Evolutionary conservation across 78 protist species (phyloP).

Genomic region (Guillardia theta): DNA sequence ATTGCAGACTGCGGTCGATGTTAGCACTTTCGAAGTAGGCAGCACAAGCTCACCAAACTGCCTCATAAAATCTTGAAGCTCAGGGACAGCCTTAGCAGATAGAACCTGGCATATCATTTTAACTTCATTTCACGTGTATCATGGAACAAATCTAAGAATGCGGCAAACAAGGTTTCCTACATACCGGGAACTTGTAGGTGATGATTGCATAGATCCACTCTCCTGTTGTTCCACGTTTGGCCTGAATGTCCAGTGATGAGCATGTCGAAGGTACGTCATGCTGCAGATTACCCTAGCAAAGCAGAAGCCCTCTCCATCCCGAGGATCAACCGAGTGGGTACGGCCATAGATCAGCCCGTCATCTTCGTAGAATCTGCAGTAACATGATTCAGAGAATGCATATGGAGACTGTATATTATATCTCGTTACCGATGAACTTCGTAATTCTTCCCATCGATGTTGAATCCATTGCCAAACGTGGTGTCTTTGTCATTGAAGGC

Average conservation of each 20-base stretch:
- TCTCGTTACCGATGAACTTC: slow-evolving; percentile 1
- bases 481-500: slow-evolving; percentile 24
- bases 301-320: neutral
- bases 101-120: too few species aligned
- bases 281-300: neutral
- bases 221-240: neutral
- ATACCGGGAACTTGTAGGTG: neutral
- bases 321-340: neutral
- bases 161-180: too few species aligned
- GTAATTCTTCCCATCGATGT: neutral
- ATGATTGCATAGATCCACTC: neutral
- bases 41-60: too few species aligned
- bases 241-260: neutral
- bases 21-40: too few species aligned
- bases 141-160: too few species aligned
- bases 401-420: too few species aligned
- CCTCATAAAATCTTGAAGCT: neutral
- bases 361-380: neutral
- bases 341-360: slow-evolving; percentile 29
- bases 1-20: too few species aligned
- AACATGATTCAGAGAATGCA: neutral
- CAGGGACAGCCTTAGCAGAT: slow-evolving; percentile 9
- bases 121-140: too few species aligned
- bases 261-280: neutral
- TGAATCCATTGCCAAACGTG: neutral